A percentile compares a stretch with the other conserved stretches of the same genome.
phyloP scores from a whole-genome alignment of 768 basidiomycete species.

The Amanita subjunquillea region DNA sequence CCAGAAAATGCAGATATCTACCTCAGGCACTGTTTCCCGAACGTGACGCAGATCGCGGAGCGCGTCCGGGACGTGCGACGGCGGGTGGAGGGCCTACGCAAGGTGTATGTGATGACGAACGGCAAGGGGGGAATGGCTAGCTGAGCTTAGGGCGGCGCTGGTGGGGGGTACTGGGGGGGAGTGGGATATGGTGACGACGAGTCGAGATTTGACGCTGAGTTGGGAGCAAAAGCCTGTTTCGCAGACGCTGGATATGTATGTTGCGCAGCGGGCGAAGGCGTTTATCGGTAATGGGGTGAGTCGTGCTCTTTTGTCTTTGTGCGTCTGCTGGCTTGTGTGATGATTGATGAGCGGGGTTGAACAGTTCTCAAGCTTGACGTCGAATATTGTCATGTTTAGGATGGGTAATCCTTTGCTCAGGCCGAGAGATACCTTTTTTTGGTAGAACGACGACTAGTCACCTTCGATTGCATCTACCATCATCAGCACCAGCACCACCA shows the following conservation, averaged over 20 bases:
- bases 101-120: conserved; percentile 60
- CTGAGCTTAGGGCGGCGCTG: conserved; percentile 32
- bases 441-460: no score
- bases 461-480: no score
- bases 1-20: conserved; percentile 23
- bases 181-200: conserved; percentile 44
- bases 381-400: no score
- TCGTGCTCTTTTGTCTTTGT: conserved; percentile 5
- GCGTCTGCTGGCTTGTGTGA: no score
- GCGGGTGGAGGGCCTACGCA: conserved; percentile 19
- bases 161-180: conserved; percentile 10
- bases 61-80: conserved; percentile 23
- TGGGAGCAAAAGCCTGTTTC: conserved; percentile 48
- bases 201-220: conserved; percentile 39
- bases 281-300: conserved; percentile 66
- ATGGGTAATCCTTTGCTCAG: no score
- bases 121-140: conserved; percentile 38
- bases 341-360: no score
- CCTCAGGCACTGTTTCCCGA: conserved; percentile 41
- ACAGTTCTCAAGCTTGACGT: no score
- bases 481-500: no score
- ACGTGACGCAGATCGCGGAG: conserved; percentile 34
- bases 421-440: no score
- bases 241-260: conserved; percentile 60
- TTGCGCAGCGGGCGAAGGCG: conserved; percentile 51